A percentile compares a stretch with the other conserved stretches of the same genome.
phyloP scores from a whole-genome alignment of 2,329 filamentous ascomycete genomes.

The Bipolaris cookei region DNA sequence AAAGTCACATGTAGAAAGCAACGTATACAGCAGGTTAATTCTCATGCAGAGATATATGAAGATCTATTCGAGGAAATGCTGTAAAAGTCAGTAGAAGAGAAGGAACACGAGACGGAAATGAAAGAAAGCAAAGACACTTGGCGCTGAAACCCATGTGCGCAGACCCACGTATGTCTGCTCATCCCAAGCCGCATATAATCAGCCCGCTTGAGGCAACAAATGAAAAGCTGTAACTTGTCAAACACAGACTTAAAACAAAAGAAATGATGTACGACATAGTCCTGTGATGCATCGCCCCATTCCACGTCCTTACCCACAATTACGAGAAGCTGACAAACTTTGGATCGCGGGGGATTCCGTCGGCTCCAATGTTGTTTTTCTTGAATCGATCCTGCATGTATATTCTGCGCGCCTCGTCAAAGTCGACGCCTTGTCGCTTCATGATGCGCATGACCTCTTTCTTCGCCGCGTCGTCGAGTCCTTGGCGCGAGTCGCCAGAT shows the following conservation, averaged over 20 bases:
- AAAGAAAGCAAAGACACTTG: constrained; percentile 1
- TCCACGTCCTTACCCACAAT: neutral
- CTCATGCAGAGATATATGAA: neutral
- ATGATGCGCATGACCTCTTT: constrained; percentile 85
- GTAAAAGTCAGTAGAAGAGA: constrained; percentile 3
- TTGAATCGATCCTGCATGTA: constrained; percentile 87
- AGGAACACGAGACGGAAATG: constrained; percentile 5
- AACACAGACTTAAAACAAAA: constrained; percentile 11
- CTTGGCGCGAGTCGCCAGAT: constrained; percentile 76
- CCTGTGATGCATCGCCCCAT: neutral
- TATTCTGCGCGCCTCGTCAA: constrained; percentile 87
- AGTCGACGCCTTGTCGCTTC: constrained; percentile 80
- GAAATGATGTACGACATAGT: constrained; percentile 9
- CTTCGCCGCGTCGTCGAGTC: constrained; percentile 82
- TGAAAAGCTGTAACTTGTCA: constrained; percentile 10
- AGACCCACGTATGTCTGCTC: constrained; percentile 5
- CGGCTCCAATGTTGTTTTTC: constrained; percentile 84
- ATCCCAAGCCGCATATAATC: constrained; percentile 6
- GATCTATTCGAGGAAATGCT: constrained; percentile 6
- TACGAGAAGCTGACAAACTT: constrained; percentile 92
- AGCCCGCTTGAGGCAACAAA: constrained; percentile 14
- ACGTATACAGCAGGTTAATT: neutral
- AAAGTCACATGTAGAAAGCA: neutral
- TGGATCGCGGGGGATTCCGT: constrained; percentile 86
- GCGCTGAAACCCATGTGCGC: constrained; percentile 7